Percentiles rank a stretch among this genome's conserved stretches.
phyloP scores from a whole-genome alignment of 2,329 filamentous ascomycete genomes.

The Tolypocladium paradoxum region DNA sequence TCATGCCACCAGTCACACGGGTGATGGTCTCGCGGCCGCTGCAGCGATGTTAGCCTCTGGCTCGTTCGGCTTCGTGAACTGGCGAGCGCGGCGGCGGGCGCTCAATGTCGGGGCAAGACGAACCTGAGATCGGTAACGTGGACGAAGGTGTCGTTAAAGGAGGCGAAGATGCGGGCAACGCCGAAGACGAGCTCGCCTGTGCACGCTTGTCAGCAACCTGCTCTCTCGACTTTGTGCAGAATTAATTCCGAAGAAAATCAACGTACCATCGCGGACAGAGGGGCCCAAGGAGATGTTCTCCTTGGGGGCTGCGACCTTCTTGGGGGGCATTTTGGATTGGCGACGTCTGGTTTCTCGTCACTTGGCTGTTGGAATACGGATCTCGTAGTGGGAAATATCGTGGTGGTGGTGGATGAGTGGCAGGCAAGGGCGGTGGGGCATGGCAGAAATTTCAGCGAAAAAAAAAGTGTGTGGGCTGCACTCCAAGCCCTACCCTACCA shows the following conservation, averaged over 20 bases:
- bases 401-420: slow-evolving; percentile 15
- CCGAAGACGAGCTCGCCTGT: slow-evolving; percentile 93
- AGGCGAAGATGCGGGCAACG: slow-evolving; percentile 93
- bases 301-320: slow-evolving; percentile 76
- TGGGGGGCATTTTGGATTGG: slow-evolving; percentile 73
- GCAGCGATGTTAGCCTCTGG: slow-evolving; percentile 22
- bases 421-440: slow-evolving; percentile 21
- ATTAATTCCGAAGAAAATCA: background rate
- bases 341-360: slow-evolving; percentile 23
- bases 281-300: slow-evolving; percentile 99
- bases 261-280: slow-evolving; percentile 83
- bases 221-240: background rate
- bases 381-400: slow-evolving; percentile 13
- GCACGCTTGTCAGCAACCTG: slow-evolving; percentile 6
- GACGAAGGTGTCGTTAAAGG: slow-evolving; percentile 89
- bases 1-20: slow-evolving; percentile 99
- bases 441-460: slow-evolving; percentile 21
- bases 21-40: slow-evolving; percentile 99
- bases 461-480: slow-evolving; percentile 12
- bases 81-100: background rate
- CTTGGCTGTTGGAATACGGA: slow-evolving; percentile 23
- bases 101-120: slow-evolving; percentile 23
- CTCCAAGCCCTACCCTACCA: slow-evolving; percentile 23
- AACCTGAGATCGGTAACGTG: slow-evolving; percentile 98
- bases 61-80: background rate